These are phyloP conservation scores for Termitomyces sp. DNA, from an alignment of 768 basidiomycete genomes.

Conservation along the genomic window DNA sequence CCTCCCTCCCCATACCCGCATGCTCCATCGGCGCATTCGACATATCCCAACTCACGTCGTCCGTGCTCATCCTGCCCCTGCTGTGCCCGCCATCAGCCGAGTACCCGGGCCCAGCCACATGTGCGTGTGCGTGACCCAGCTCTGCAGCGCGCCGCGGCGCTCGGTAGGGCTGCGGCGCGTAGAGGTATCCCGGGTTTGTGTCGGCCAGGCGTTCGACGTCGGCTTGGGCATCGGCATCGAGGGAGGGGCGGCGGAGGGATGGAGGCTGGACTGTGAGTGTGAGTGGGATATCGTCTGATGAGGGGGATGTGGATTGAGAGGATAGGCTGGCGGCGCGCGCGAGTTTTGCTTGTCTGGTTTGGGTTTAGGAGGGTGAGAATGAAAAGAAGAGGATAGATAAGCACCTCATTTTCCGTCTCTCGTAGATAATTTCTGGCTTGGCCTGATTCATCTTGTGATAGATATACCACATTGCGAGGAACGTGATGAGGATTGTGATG, in stretches of 20 bases:
- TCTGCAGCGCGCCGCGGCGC: too few species aligned
- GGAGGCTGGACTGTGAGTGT: conserved; percentile 30
- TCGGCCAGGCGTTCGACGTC: conserved; percentile 3
- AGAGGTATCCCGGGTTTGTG: conserved; percentile 20
- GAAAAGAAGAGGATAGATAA: too few species aligned
- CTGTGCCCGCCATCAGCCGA: too few species aligned
- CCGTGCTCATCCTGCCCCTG: conserved; percentile 14
- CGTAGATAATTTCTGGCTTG: conserved; percentile 64
- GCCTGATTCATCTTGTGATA: conserved; percentile 60
- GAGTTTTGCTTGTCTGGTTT: conserved; percentile 48
- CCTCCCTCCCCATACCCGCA: conserved; percentile 2
- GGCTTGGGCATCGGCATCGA: neutral
- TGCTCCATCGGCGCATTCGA: conserved; percentile 6
- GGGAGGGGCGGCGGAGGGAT: conserved; percentile 18
- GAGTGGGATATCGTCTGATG: conserved; percentile 26
- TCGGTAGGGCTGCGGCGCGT: conserved; percentile 30
- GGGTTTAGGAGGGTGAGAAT: neutral
- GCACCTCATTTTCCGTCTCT: conserved; percentile 65
- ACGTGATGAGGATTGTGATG: conserved; percentile 64
- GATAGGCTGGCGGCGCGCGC: conserved; percentile 18
- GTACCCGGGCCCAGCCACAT: too few species aligned
- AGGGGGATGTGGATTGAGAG: conserved; percentile 17
- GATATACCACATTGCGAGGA: conserved; percentile 83
- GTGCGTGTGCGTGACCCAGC: too few species aligned
- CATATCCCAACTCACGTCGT: conserved; percentile 29